Evolutionary conservation across 2,329 filamentous ascomycete species (phyloP).

Genomic region (Talaromyces atroroseus): DNA sequence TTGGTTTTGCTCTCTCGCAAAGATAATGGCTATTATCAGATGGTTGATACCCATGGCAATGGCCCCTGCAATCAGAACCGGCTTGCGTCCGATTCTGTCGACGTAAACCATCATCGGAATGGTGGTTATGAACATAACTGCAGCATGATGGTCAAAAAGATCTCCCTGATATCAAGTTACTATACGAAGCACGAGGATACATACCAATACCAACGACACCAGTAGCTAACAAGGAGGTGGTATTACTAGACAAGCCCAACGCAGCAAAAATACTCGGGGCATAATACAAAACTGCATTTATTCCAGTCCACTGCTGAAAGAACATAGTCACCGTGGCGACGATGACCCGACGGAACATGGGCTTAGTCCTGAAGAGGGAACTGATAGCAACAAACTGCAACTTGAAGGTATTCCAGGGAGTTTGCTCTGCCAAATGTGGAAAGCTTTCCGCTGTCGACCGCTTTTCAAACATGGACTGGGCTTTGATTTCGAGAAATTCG

Average conservation of each 20-base stretch:
- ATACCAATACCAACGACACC: conserved; percentile 27
- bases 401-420: conserved; percentile 59
- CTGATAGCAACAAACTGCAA: conserved; percentile 50
- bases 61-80: conserved; percentile 42
- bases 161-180: neutral
- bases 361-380: conserved; percentile 26
- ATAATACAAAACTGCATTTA: conserved; percentile 40
- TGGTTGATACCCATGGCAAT: conserved; percentile 64
- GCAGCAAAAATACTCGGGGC: conserved; percentile 27
- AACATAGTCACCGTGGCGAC: conserved; percentile 44
- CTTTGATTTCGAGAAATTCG: conserved; percentile 79
- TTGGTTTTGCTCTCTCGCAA: conserved; percentile 55
- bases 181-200: conserved; percentile 18
- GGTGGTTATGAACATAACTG: conserved; percentile 14
- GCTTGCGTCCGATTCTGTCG: conserved; percentile 29
- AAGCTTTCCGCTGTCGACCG: conserved; percentile 62
- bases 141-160: neutral
- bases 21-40: conserved; percentile 62
- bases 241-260: conserved; percentile 24
- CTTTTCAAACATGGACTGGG: conserved; percentile 72
- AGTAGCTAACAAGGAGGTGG: conserved; percentile 23
- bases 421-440: conserved; percentile 57
- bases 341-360: conserved; percentile 45
- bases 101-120: conserved; percentile 30
- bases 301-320: conserved; percentile 47